Evolutionary conservation across 2,329 filamentous ascomycete species (phyloP), one percentile per base, ranked within the genome.

Genomic region (Conoideocrella luteorostrata): DNA sequence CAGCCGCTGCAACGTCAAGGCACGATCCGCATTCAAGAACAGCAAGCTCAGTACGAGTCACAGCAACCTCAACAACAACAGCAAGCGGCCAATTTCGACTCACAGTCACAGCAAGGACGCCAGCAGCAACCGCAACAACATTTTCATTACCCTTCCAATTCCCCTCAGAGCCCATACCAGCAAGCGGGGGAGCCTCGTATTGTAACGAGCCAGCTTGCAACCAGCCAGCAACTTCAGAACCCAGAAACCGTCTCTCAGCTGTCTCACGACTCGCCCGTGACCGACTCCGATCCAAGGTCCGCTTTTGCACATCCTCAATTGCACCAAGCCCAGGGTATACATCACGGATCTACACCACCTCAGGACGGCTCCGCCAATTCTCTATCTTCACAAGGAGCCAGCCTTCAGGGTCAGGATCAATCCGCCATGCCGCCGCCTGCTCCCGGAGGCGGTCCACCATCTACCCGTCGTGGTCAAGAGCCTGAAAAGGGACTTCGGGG

Each of bases 231-330:
- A 43, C 59, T 59, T 41, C 63, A 59, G 44, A 81, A 79, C 54
- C 64, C 76, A 22, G 79, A 83, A 59, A 80, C 78, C 5, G 61
- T 78, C 29, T 82, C 78, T 6, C 78, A 82, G 59, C 58, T 79
- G 52, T 83, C 80, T 56, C 71, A 76, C 67, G 80, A 83, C 47
- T 81, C 78, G 26, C 73, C 72, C 28, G 58, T 71, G 15, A 65
- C 67, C 33, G 77, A 80, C 49, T 65, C 66, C 30, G 75, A 77
- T 47, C 60, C 62, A 47, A 56, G 55, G 39, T 61, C 66, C 48
- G 57, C 62, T 49, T 66, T 65, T 50, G 54, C 66, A 42, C 68
- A 74, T 26, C 67, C 72, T 23, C 66, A 69, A 41, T 57, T 63
- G 38, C 70, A 71, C 49, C 59, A 61, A n/a, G 67, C 69, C 10